These are phyloP conservation scores for Plectosphaerella sp. DNA, from an alignment of 2,329 filamentous ascomycete species.

Conservation along the genomic window DNA sequence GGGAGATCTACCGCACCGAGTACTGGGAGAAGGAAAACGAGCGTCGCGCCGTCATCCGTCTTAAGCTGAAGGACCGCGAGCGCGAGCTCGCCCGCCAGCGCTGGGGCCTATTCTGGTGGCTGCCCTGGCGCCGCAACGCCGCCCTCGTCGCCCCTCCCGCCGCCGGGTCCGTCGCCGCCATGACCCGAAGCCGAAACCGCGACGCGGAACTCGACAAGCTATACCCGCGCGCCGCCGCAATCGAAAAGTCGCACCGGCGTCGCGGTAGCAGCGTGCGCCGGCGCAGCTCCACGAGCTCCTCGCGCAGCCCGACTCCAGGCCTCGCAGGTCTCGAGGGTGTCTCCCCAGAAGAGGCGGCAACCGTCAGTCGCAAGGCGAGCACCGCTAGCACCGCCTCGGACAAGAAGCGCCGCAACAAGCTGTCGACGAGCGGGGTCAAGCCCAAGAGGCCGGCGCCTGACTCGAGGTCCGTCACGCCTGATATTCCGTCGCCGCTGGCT, in stretches of 20 bases:
- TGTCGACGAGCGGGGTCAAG: conserved; percentile 31
- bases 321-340: conserved; percentile 36
- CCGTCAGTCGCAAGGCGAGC: conserved; percentile 38
- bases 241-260: conserved; percentile 42
- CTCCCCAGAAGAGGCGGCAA: conserved; percentile 20
- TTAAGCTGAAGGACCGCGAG: conserved; percentile 65
- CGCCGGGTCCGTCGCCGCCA: conserved; percentile 19
- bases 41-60: conserved; percentile 67
- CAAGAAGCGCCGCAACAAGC: conserved; percentile 47
- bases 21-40: conserved; percentile 99
- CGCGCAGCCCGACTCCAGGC: conserved; percentile 44
- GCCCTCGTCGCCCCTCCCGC: conserved; percentile 13
- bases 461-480: conserved; percentile 49
- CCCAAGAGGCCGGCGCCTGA: conserved; percentile 40
- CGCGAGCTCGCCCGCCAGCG: conserved; percentile 62
- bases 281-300: conserved; percentile 46
- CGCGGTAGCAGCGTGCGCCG: conserved; percentile 46
- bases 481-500: conserved; percentile 48
- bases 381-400: conserved; percentile 42
- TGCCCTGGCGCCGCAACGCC: conserved; percentile 55
- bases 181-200: conserved; percentile 23
- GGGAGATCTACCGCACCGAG: conserved; percentile 89
- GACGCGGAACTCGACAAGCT: conserved; percentile 3
- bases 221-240: conserved; percentile 35
- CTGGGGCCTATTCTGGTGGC: conserved; percentile 81